Conservation (phyloP, 2,329 filamentous ascomycete species). For the Daldinia sp. region DNA sequence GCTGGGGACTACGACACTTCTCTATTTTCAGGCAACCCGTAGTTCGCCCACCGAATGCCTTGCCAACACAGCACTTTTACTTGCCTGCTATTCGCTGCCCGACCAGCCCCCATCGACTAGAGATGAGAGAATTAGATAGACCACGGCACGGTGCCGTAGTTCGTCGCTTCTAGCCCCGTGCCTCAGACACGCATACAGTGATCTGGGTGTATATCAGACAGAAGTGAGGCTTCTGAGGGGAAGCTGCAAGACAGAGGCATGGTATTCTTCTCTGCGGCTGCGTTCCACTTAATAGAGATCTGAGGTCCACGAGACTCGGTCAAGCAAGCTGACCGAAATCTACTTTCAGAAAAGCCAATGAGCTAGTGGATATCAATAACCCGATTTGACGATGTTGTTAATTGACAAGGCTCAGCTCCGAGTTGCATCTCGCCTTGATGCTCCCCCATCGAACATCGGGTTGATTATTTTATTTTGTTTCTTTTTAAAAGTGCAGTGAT, state of each 20-base stretch:
- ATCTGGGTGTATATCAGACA: conserved; percentile 1
- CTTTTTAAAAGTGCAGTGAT: not conserved
- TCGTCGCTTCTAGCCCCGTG: conserved; percentile 32
- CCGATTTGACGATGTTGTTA: conserved; percentile 9
- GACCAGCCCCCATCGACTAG: conserved; percentile 28
- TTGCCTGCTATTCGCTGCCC: conserved; percentile 37
- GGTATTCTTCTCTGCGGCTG: conserved; percentile 9
- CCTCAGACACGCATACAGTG: conserved; percentile 24
- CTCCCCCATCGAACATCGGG: conserved; percentile 8
- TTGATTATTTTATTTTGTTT: conserved; percentile 11
- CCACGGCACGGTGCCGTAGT: conserved; percentile 25
- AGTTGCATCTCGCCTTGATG: conserved; percentile 25
- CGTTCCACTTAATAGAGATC: conserved; percentile 37
- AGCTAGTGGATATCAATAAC: conserved; percentile 19
- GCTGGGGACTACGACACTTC: conserved; percentile 17
- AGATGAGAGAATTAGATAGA: conserved; percentile 12
- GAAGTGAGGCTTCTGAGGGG: conserved; percentile 39
- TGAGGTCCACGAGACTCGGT: conserved; percentile 26
- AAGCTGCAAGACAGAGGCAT: conserved; percentile 30
- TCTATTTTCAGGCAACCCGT: conserved; percentile 28
- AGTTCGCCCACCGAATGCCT: conserved; percentile 42
- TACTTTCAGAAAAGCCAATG: conserved; percentile 28
- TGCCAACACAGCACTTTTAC: conserved; percentile 38
- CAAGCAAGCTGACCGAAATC: conserved; percentile 35
- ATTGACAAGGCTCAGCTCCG: conserved; percentile 28